A percentile compares a stretch with the other conserved stretches of the same genome.
Evolutionary conservation across 371 early-diverging fungal genomes (phyloP).

Genomic region (Batkoa obscura): DNA sequence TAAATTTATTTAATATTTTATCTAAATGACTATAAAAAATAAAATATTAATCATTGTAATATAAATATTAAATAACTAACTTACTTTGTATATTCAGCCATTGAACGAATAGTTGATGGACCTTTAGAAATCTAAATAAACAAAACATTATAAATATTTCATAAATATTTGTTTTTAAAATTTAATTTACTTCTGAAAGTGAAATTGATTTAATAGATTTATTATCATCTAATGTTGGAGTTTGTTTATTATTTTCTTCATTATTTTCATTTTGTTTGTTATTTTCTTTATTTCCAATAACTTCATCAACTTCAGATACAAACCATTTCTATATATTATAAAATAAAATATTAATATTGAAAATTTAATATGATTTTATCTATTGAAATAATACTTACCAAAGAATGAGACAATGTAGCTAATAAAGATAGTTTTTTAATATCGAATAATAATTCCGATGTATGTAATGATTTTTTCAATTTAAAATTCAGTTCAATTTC

Average conservation of each 20-base stretch:
- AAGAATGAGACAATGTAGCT: conserved; percentile 59
- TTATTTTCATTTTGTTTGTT: no score
- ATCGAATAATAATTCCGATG: conserved; percentile 71
- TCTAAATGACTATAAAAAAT: conserved; percentile 20
- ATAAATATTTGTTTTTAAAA: no score
- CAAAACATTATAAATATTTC: no score
- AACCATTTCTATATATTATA: conserved; percentile 38
- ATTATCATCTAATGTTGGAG: no score
- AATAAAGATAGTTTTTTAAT: conserved; percentile 44
- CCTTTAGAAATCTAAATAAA: background rate
- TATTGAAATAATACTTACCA: conserved; percentile 32
- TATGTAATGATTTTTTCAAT: conserved; percentile 48
- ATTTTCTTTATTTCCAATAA: conserved; percentile 8
- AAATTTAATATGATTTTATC: no score
- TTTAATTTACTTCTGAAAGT: no score
- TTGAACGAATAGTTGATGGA: background rate
- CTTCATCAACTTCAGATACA: conserved; percentile 25
- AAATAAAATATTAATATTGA: background rate
- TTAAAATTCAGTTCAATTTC: conserved; percentile 52
- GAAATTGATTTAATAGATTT: no score
- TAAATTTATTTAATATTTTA: conserved; percentile 32
- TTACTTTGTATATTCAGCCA: background rate
- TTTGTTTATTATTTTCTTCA: no score
- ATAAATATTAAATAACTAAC: background rate
- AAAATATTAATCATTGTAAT: background rate